Base-by-base conservation (phyloP, 176 grass and related monocot genomes). In the Leersia perrieri region DNA sequence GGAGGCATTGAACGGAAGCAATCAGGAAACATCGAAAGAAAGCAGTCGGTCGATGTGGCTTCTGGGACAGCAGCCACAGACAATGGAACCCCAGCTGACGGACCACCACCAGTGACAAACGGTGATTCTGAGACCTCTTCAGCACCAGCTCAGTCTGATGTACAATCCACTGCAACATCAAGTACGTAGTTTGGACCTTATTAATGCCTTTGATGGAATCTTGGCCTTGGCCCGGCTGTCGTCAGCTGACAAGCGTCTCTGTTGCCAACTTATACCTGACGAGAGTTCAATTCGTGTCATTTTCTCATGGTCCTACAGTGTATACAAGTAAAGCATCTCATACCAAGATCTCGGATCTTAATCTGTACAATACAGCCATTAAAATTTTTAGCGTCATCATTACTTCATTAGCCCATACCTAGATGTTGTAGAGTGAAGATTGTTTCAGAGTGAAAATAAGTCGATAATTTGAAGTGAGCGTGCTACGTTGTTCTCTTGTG, bases 271-370 rank as follows among this genome's bases (percentile, higher is more conserved):
- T 72, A 22, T 77, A 11, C 45, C 47, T 14, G 1, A 32, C 0
- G 16, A 44, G 44, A 49, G 57, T 82, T 72, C 13, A 1, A 18
- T 71, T 23, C 34, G 20, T 26, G 34, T 44, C 42, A 84, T 89
- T 70, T 61, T 68, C 8, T 82, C 44, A 16, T 11, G 27, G 61
- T 68, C 18, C 15, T 60, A 31, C 72, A 77, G 3, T 86, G 88
- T 89, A 86, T 57, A 89, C 83, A 76, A 77, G 72, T 58, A 75
- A 76, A 77, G 72, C 66, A 75, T 75, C 16, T 62, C 75, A 31
- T 49, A 18, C 36, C 28, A 6, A 3, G 22, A 28, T 68, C 32
- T 84, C 83, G 53, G 77, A 83, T 68, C 47, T 84, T 66, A 28
- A 78, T 73, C 65, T 79, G 60, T 78, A 84, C 73, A 55, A 66